Evolutionary conservation across 495 filamentous ascomycete species (phyloP).

Genomic region (Neurospora sp.): DNA sequence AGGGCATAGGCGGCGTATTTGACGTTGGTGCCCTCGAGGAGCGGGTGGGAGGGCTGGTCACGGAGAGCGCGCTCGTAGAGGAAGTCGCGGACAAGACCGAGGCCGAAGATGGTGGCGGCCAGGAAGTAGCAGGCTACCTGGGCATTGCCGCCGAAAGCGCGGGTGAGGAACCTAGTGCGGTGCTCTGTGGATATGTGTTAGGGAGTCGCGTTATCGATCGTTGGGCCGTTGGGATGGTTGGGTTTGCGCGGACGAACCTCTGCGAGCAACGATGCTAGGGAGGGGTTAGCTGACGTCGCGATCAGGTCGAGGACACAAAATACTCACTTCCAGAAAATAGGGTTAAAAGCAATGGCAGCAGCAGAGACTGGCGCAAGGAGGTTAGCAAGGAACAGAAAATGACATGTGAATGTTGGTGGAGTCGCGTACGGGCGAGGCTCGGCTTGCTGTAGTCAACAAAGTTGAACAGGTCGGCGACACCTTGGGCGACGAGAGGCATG

Average conservation of each 20-base stretch:
- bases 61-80: constrained; percentile 64
- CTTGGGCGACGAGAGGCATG: background rate
- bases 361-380: constrained; percentile 47
- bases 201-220: background rate
- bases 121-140: constrained; percentile 84
- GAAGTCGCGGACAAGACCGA: constrained; percentile 80
- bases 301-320: background rate
- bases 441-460: constrained; percentile 55
- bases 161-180: constrained; percentile 77
- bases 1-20: constrained; percentile 55
- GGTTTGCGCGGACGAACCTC: constrained; percentile 40
- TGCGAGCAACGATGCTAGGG: constrained; percentile 51
- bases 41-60: constrained; percentile 65
- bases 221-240: background rate
- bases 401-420: constrained; percentile 5
- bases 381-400: constrained; percentile 2
- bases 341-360: constrained; percentile 62
- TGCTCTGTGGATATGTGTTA: constrained; percentile 54
- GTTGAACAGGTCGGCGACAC: constrained; percentile 28
- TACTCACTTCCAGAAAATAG: constrained; percentile 69
- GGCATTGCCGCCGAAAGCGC: constrained; percentile 70
- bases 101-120: constrained; percentile 76
- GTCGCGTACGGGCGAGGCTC: constrained; percentile 47
- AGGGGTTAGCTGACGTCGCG: background rate
- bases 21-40: constrained; percentile 42